Evolutionary conservation across 129 eudicot species (phyloP), one percentile per base, ranked within the genome.

Genomic region (Deinandra increscens): DNA sequence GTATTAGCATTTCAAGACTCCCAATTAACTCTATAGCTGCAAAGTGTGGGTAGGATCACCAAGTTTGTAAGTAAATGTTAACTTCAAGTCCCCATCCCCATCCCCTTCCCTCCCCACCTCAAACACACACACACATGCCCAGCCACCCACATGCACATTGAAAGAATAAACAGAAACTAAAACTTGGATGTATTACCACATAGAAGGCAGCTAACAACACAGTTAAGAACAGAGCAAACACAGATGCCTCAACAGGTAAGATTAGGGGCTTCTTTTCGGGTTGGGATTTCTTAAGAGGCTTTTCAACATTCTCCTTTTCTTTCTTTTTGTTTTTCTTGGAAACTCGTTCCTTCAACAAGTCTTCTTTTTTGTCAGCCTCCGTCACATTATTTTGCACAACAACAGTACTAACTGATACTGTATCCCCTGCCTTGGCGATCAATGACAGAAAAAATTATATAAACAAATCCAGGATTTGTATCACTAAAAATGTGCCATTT

Each of bases 131-230:
- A 26, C 31, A 26, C 31, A n/a, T n/a, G n/a, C n/a, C n/a, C n/a
- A n/a, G n/a, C n/a, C n/a, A n/a, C n/a, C n/a, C n/a, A n/a, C 31
- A 26, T 26, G 31, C 3, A 26, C 31, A 26, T 26, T 26, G 31
- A 26, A 26, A 26, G 31, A 26, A 26, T 26, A 26, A 26, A 26
- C 31, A 1, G 3, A 26, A 26, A 26, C 31, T 26, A 26, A 26
- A 26, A 26, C 31, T 26, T 26, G 31, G 31, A 26, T 26, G 22
- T 54, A 54, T 45, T 87, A 94, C 99, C 72, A 94, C 99, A 80
- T 94, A 94, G 75, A 94, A 94, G 64, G 91, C 93, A 75, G 87
- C 96, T 70, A 94, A 68, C 84, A 94, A 83, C 66, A 89, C 86
- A 23, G 81, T 90, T 49, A 94, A 82, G 74, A 90, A 65, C 29